Evolutionary conservation across 805 yeast genomes (phyloP).

Genomic region (Saccharomycopsis sp.): DNA sequence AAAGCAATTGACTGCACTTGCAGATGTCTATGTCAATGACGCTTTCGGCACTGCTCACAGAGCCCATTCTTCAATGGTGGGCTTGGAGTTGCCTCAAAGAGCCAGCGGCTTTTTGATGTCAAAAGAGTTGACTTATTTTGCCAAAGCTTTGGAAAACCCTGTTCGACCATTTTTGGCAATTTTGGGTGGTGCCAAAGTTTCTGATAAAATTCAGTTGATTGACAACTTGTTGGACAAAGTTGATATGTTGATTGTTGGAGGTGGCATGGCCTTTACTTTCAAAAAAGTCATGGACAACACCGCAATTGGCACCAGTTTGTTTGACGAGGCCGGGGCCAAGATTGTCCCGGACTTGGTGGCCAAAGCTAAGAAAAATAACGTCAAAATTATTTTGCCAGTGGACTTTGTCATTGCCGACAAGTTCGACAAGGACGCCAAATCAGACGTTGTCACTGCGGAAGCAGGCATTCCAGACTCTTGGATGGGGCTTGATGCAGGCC

Average conservation of each 20-base stretch:
- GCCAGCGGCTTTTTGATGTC: slow-evolving; percentile 99
- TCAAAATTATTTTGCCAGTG: slow-evolving; percentile 86
- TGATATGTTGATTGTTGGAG: slow-evolving; percentile 89
- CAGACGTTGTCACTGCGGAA: slow-evolving; percentile 75
- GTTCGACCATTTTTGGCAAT: slow-evolving; percentile 97
- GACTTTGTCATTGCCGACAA: slow-evolving; percentile 95
- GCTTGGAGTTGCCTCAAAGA: slow-evolving; percentile 88
- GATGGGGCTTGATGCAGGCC: slow-evolving; percentile 96
- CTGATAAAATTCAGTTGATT: slow-evolving; percentile 96
- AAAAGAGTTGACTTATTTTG: slow-evolving; percentile 94
- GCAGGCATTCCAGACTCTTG: slow-evolving; percentile 92
- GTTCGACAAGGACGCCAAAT: slow-evolving; percentile 85
- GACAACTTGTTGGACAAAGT: slow-evolving; percentile 97
- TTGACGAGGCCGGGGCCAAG: slow-evolving; percentile 91
- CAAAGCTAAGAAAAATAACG: slow-evolving; percentile 94
- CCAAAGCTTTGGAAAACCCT: slow-evolving; percentile 98
- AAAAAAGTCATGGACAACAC: slow-evolving; percentile 83
- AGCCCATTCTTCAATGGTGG: slow-evolving; percentile 99
- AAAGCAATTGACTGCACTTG: slow-evolving; percentile 78
- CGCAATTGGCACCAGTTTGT: slow-evolving; percentile 86
- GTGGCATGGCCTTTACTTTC: slow-evolving; percentile 99
- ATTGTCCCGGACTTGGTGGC: slow-evolving; percentile 85
- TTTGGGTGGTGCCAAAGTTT: slow-evolving; percentile 98
- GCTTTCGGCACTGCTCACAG: slow-evolving; percentile 99
- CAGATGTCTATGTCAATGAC: slow-evolving; percentile 96